Conservation (phyloP, 352 stramenopile species). For the Phytopythium aichiense region DNA sequence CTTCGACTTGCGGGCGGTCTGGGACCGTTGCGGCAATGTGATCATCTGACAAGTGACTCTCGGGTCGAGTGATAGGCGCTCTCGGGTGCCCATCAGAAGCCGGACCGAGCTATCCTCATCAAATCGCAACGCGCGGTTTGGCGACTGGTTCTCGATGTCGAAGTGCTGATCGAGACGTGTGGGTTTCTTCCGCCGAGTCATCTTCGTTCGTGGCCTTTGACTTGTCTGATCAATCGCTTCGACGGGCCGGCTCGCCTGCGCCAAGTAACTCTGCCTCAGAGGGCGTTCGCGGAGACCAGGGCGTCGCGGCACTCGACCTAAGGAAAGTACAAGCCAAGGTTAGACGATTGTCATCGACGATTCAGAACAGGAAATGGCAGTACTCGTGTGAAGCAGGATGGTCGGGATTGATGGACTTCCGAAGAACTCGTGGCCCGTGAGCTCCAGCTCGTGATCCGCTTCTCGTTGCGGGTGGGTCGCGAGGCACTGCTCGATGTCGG, state of each 20-base stretch:
- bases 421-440: constrained; percentile 59
- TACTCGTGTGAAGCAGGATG: constrained; percentile 7
- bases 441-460: constrained; percentile 62
- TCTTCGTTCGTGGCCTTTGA: not conserved
- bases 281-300: constrained; percentile 29
- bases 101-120: not conserved
- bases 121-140: not conserved
- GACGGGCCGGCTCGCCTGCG: not conserved
- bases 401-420: constrained; percentile 39
- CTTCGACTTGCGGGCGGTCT: constrained; percentile 60
- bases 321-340: constrained; percentile 2
- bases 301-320: constrained; percentile 20
- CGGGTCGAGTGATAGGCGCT: not conserved
- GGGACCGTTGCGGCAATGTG: constrained; percentile 13
- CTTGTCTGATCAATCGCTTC: not conserved
- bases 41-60: not conserved
- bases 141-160: not conserved
- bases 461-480: constrained; percentile 24
- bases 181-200: not conserved
- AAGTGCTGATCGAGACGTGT: not conserved
- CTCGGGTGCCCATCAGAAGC: not conserved
- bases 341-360: not conserved
- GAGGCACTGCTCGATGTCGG: constrained; percentile 50
- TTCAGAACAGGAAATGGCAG: not conserved
- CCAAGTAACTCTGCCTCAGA: constrained; percentile 11